phyloP scores from a whole-genome alignment of 1,139 yeast species.

The Yamadazyma blattariae region DNA sequence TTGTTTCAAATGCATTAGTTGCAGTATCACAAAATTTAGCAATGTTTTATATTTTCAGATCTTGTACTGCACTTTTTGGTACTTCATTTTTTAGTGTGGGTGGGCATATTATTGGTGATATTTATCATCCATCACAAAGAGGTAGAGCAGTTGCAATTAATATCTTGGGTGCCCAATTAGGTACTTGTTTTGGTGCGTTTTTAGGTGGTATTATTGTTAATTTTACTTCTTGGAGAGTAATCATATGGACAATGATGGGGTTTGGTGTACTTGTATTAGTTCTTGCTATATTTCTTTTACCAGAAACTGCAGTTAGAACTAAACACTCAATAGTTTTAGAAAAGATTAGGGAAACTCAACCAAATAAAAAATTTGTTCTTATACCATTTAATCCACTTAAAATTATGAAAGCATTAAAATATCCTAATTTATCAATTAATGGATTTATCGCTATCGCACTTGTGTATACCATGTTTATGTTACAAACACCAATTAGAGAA shows the following conservation, averaged over 20 bases:
- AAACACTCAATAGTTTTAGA: conserved; percentile 17
- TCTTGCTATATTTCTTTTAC: conserved; percentile 29
- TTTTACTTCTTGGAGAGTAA: conserved; percentile 50
- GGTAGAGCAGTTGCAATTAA: conserved; percentile 47
- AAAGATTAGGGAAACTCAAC: conserved; percentile 16
- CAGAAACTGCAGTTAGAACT: conserved; percentile 39
- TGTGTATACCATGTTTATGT: conserved; percentile 47
- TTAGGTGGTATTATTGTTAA: conserved; percentile 46
- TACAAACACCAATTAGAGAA: conserved; percentile 52
- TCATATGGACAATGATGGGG: conserved; percentile 46
- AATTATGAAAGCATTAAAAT: conserved; percentile 35
- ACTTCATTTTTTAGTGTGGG: conserved; percentile 51
- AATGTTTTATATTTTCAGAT: conserved; percentile 49
- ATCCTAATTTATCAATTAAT: conserved; percentile 41
- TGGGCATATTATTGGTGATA: conserved; percentile 45
- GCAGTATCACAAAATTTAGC: conserved; percentile 47
- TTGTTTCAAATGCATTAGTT: conserved; percentile 33
- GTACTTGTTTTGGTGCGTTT: conserved; percentile 48
- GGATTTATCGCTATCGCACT: conserved; percentile 40
- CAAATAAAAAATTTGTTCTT: conserved; percentile 35
- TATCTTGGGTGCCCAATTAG: conserved; percentile 44
- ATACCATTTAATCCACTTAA: conserved; percentile 43
- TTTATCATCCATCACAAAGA: conserved; percentile 42
- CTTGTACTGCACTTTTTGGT: conserved; percentile 47
- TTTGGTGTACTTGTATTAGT: conserved; percentile 27